phyloP scores from a whole-genome alignment of 805 yeast species.

The Pichia exigua region DNA sequence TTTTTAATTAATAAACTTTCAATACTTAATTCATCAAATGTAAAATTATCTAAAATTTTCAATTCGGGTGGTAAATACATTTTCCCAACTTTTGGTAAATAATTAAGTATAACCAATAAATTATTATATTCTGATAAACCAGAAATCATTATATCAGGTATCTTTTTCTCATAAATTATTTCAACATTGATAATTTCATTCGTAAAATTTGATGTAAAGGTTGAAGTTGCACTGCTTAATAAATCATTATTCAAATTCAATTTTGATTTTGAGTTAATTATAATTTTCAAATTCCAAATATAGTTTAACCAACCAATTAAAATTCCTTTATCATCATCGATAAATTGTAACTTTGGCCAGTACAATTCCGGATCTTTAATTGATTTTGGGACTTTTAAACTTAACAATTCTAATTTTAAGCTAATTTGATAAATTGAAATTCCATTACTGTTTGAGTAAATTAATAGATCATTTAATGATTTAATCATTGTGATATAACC shows the following conservation, averaged over 20 bases:
- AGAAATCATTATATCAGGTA: constrained; percentile 50
- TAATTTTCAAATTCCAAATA: constrained; percentile 50
- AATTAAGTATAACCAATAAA: constrained; percentile 52
- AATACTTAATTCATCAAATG: constrained; percentile 67
- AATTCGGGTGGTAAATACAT: constrained; percentile 57
- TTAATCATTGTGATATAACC: constrained; percentile 69
- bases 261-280: not conserved
- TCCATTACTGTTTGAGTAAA: constrained; percentile 85
- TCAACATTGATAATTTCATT: constrained; percentile 35
- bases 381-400: constrained; percentile 49
- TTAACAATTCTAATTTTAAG: constrained; percentile 40
- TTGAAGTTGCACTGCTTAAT: constrained; percentile 47
- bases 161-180: constrained; percentile 39
- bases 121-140: constrained; percentile 75
- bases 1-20: constrained; percentile 68
- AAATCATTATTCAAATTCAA: constrained; percentile 18
- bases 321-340: constrained; percentile 61
- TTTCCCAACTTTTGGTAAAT: constrained; percentile 28
- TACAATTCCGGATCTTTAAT: constrained; percentile 66
- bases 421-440: constrained; percentile 57
- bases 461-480: constrained; percentile 52
- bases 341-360: constrained; percentile 68
- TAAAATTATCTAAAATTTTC: constrained; percentile 52
- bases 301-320: constrained; percentile 78
- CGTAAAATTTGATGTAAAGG: constrained; percentile 33